phyloP scores from a whole-genome alignment of 345 rosid species.

The Microcos paniculata region DNA sequence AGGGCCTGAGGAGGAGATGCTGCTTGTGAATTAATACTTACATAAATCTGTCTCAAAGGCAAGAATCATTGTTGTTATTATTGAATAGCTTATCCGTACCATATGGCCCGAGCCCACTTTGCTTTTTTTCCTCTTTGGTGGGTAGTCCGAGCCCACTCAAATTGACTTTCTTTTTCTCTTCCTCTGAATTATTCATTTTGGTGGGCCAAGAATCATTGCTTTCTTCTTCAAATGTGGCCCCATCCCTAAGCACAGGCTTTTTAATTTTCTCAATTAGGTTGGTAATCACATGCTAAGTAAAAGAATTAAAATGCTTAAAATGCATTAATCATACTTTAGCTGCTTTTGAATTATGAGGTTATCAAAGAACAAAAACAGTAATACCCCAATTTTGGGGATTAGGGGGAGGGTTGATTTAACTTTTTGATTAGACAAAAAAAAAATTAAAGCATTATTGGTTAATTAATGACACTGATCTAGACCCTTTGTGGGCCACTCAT shows the following conservation, averaged over 20 bases:
- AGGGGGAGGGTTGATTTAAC: too few relatives aligned
- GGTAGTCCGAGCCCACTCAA: slow-evolving; percentile 3
- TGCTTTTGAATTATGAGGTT: slow-evolving; percentile 4
- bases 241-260: neutral
- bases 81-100: neutral
- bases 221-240: neutral
- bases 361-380: neutral
- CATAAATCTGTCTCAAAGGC: too few relatives aligned
- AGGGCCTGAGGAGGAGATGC: neutral
- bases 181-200: neutral
- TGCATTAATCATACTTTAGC: neutral
- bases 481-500: neutral
- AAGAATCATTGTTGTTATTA: neutral
- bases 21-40: neutral
- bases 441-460: neutral
- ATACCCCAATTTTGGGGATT: neutral
- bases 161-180: slow-evolving; percentile 6
- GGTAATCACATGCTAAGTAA: neutral
- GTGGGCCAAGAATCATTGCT: slow-evolving; percentile 1
- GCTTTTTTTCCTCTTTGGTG: neutral
- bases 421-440: neutral
- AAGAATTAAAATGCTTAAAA: too few relatives aligned
- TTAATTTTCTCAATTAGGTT: neutral
- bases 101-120: neutral
- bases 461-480: neutral